Base-by-base conservation (phyloP, 257 asterid genomes). In the Gardenia jasminoides region DNA sequence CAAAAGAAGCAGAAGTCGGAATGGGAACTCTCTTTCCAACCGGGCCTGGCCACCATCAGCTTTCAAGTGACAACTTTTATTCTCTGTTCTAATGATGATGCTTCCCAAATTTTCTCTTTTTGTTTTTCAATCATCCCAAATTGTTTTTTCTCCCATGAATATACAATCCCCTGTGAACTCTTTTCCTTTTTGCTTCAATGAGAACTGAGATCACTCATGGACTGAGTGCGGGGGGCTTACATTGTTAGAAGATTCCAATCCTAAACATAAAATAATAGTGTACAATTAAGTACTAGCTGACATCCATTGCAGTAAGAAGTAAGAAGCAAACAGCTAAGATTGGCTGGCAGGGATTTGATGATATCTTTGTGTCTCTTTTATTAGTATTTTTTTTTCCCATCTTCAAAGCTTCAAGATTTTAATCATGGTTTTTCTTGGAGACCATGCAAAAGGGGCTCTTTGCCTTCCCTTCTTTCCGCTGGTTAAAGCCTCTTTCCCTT, bases 341-440 rank as follows among this genome's bases (percentile, higher is more conserved):
- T 81, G 86, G 87, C 87, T 90, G 90, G 82, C 92, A 84, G 70
- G 83, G 86, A 78, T 83, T 79, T 83, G 82, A 83, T 80, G 50
- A 46, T 46, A 54, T 61, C 76, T 81, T 46, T 20, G 46, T 69
- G 67, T 30, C 1, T 54, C 17, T 70, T 33, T 70, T 65, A 9
- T 47, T 9, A 1, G 28, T 30, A 9, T 33, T 22, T 22, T 66
- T 36, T 17, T 4, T 67, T 28, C 26, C 59, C 64, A 61, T 85
- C 84, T 80, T 72, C 79, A 84, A 88, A 87, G 89, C 76, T 86
- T 91, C 91, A 90, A 86, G 86, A 80, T 84, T 80, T 85, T 73
- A 87, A 91, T 90, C 77, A 91, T 89, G 83, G 33, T 88, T 79
- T 36, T 88, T 77, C 91, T 92, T 84, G 97, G 90, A 91, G 93